Percentiles rank a stretch among this genome's conserved stretches.
Conservation (phyloP, 768 basidiomycete genomes). For the Hygrocybe punicea region DNA sequence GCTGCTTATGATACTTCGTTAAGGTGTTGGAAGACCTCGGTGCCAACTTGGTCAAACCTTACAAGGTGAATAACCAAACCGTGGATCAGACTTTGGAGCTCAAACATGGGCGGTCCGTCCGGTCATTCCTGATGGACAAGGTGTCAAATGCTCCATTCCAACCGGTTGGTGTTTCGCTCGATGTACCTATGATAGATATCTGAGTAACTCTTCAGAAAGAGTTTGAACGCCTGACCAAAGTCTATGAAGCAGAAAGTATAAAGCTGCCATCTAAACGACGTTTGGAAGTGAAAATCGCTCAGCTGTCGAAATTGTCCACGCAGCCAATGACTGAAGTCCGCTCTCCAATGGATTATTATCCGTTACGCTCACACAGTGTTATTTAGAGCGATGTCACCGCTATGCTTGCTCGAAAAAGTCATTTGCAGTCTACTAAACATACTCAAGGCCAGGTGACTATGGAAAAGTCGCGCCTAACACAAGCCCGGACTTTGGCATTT, state of each 20-base stretch:
- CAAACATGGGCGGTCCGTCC: constrained; percentile 67
- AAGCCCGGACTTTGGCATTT: constrained; percentile 69
- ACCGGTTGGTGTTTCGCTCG: constrained; percentile 44
- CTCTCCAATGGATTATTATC: background rate
- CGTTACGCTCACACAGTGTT: background rate
- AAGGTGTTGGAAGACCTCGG: constrained; percentile 43
- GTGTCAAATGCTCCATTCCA: constrained; percentile 73
- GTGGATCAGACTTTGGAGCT: constrained; percentile 71
- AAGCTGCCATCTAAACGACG: constrained; percentile 65
- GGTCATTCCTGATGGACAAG: constrained; percentile 73
- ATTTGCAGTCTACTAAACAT: constrained; percentile 31
- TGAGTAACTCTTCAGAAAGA: constrained; percentile 54
- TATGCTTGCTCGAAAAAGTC: constrained; percentile 70
- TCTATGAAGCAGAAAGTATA: constrained; percentile 49
- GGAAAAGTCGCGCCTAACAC: constrained; percentile 64
- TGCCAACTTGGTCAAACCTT: constrained; percentile 55
- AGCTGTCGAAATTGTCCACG: constrained; percentile 55
- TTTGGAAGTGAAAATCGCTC: constrained; percentile 60
- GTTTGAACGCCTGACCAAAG: constrained; percentile 55
- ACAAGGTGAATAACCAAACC: constrained; percentile 62
- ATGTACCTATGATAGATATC: background rate
- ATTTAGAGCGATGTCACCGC: constrained; percentile 73
- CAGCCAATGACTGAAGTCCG: constrained; percentile 79
- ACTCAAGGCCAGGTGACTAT: constrained; percentile 42
- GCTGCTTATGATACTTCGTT: background rate